Percentiles rank a stretch among this genome's conserved stretches.
phyloP scores from a whole-genome alignment of 805 yeast genomes.

The Candida boidinii region DNA sequence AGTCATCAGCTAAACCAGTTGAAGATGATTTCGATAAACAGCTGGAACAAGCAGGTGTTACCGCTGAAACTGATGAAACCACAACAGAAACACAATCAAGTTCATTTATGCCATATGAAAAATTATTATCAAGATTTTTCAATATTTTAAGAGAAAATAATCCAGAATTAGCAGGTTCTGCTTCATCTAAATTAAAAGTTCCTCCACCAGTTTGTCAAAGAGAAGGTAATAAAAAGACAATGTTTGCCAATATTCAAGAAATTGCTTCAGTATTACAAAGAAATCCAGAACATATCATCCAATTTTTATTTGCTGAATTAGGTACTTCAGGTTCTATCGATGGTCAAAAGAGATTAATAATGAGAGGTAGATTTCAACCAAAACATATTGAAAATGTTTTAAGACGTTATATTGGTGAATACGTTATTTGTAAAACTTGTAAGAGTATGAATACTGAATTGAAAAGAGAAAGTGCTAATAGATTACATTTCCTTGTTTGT shows the following conservation, averaged over 20 bases:
- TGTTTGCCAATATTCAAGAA: slow-evolving; percentile 92
- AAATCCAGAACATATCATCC: slow-evolving; percentile 94
- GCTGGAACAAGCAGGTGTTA: slow-evolving; percentile 83
- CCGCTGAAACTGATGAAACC: slow-evolving; percentile 33
- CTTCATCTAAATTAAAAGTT: slow-evolving; percentile 87
- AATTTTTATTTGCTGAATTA: slow-evolving; percentile 93
- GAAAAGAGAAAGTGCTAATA: slow-evolving; percentile 91
- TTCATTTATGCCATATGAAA: slow-evolving; percentile 62
- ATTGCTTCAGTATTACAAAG: slow-evolving; percentile 92
- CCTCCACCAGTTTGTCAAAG: slow-evolving; percentile 97
- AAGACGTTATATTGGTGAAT: slow-evolving; percentile 93
- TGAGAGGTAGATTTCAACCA: slow-evolving; percentile 97
- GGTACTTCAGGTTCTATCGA: slow-evolving; percentile 99
- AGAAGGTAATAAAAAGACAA: slow-evolving; percentile 95
- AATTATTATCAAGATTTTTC: slow-evolving; percentile 79
- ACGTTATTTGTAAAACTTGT: slow-evolving; percentile 98
- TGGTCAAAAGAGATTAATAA: slow-evolving; percentile 93
- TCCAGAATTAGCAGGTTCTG: slow-evolving; percentile 97
- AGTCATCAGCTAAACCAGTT: slow-evolving; percentile 43
- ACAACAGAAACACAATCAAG: slow-evolving; percentile 30
- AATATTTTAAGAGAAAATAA: slow-evolving; percentile 80
- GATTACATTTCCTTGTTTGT: slow-evolving; percentile 96
- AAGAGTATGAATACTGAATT: slow-evolving; percentile 94
- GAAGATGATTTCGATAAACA: slow-evolving; percentile 82
- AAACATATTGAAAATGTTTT: slow-evolving; percentile 94